phyloP scores from a whole-genome alignment of 352 stramenopile species.

The Pythium guiyangense region DNA sequence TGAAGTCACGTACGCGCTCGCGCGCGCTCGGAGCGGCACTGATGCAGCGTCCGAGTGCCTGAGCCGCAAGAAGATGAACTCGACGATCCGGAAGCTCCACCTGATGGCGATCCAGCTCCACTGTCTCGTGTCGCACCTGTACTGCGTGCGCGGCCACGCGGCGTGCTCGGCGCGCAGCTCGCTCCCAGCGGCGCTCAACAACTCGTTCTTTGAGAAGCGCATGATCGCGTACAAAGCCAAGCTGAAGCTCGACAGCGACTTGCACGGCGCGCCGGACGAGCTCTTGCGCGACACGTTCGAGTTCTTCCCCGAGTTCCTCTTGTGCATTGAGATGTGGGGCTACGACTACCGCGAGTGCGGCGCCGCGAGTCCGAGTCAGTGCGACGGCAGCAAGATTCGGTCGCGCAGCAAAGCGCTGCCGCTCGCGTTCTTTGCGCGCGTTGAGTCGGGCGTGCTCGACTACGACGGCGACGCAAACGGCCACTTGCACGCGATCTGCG shows the following conservation, averaged over 20 bases:
- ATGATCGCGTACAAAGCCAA: slow-evolving; percentile 72
- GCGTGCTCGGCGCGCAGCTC: slow-evolving; percentile 59
- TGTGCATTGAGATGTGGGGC: slow-evolving; percentile 74
- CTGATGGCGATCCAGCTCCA: slow-evolving; percentile 74
- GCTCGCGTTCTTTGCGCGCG: slow-evolving; percentile 33
- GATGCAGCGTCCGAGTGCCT: slow-evolving; percentile 37
- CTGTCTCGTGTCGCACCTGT: slow-evolving; percentile 63
- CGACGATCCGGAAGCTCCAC: slow-evolving; percentile 74
- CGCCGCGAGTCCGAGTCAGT: background rate
- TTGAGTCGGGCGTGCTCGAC: slow-evolving; percentile 48
- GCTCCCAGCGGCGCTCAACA: slow-evolving; percentile 55
- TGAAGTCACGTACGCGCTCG: slow-evolving; percentile 66
- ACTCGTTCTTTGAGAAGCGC: slow-evolving; percentile 67
- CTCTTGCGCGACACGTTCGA: slow-evolving; percentile 68
- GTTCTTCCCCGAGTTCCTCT: slow-evolving; percentile 69
- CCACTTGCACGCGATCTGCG: slow-evolving; percentile 57
- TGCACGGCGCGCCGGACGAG: slow-evolving; percentile 36
- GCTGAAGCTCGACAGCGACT: slow-evolving; percentile 55
- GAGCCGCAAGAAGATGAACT: slow-evolving; percentile 82
- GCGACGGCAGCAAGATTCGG: slow-evolving; percentile 10
- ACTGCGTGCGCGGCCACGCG: slow-evolving; percentile 44
- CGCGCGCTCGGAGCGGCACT: slow-evolving; percentile 29
- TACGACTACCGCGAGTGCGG: slow-evolving; percentile 48
- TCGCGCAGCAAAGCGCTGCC: slow-evolving; percentile 22
- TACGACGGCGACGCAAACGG: slow-evolving; percentile 61